Base-by-base conservation (phyloP, 164 flowering plant species). In the Berberis thunbergii region DNA sequence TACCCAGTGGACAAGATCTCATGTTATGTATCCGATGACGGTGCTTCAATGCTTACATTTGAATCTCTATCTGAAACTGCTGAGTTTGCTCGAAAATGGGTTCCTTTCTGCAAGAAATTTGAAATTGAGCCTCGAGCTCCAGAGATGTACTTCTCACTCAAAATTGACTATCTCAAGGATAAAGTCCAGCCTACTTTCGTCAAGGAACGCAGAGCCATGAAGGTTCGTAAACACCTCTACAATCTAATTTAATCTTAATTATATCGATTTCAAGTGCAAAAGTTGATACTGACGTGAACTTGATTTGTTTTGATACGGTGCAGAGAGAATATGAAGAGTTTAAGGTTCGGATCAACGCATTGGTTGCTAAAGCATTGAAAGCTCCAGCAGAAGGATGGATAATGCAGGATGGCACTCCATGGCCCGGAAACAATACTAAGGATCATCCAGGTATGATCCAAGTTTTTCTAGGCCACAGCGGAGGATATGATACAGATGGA, bases 401-500 rank as follows among this genome's bases (percentile, higher is more conserved):
- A 61, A 91, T 94, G 99, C 88, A 88, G 71, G 99, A 94, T 75
- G 99, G 97, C 42, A 94, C 95, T 7, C 99, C 96, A 60, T 91
- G 99, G 99, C 99, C 97, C 0, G 99, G 99, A 46, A 94, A 94
- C 81, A 94, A 94, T 55, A 87, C 93, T 0, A 80, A 68, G 66
- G 99, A 94, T 73, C 99, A 94, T 66, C 99, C 99, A 3, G 97
- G 97, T 43, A 94, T 94, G 97, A 94, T 91, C 72, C 99, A 94
- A 73, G 96, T 94, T 11, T 91, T 94, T 76, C 80, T 94, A n/a
- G 99, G 99, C 42, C 91, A 87, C 45, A 86, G 89, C 69, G 99
- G 96, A 65, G 96, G 97, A n/a, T 79, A 64, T 63, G 98, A 94
- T 74, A 77, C 76, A 3, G 97, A 94, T 72, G 99, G 99, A 64